Evolutionary conservation across 352 stramenopile species (phyloP).

Genomic region (Pythium guiyangense): DNA sequence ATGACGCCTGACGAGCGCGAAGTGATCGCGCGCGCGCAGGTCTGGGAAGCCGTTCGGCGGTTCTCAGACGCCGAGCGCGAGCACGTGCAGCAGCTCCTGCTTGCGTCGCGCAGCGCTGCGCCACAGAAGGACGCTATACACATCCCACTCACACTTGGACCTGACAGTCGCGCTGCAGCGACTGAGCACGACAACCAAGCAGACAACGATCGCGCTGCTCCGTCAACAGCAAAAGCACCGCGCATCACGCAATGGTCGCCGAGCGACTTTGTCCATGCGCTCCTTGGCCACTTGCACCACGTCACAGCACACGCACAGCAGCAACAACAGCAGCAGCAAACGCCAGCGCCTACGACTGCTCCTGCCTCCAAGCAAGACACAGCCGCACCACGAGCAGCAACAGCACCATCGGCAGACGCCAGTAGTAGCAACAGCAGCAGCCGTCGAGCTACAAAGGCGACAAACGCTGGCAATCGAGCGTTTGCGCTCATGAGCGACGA

Average conservation of each 20-base stretch:
- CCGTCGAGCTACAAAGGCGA: slow-evolving; percentile 3
- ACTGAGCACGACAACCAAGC: slow-evolving; percentile 9
- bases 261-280: slow-evolving; percentile 12
- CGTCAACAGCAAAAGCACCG: neutral
- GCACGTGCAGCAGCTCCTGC: slow-evolving; percentile 9
- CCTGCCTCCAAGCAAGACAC: neutral
- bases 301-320: slow-evolving; percentile 1
- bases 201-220: neutral
- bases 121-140: neutral
- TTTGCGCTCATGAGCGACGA: slow-evolving; percentile 26
- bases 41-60: slow-evolving; percentile 24
- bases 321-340: neutral
- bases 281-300: slow-evolving; percentile 13
- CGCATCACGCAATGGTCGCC: slow-evolving; percentile 9
- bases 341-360: neutral
- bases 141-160: neutral
- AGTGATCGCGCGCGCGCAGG: slow-evolving; percentile 14
- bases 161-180: neutral
- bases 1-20: slow-evolving; percentile 8
- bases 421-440: neutral
- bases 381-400: neutral
- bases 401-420: neutral
- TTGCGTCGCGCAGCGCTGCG: neutral
- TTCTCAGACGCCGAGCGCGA: slow-evolving; percentile 24
- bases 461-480: neutral